Conservation (phyloP, 176 grass and related monocot genomes). For the Ensete ventricosum region DNA sequence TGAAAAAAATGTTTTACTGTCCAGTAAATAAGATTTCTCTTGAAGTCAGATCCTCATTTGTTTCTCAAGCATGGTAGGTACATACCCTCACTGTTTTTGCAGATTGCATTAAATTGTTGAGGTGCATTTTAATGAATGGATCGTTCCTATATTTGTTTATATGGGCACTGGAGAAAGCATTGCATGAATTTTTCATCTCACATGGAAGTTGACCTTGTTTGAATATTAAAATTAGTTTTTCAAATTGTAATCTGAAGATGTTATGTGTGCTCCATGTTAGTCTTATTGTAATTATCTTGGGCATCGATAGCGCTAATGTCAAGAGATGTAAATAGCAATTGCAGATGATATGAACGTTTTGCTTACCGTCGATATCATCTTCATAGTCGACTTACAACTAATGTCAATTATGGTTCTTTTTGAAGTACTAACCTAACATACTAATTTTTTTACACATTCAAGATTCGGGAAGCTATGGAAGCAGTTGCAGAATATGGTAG, state of each 20-base stretch:
- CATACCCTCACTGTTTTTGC: neutral
- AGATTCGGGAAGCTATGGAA: constrained; percentile 83
- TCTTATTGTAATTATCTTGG: neutral
- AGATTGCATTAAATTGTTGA: neutral
- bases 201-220: neutral
- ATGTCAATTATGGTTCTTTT: neutral
- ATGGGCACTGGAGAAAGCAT: neutral
- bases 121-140: neutral
- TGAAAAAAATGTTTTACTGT: neutral
- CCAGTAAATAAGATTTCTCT: neutral
- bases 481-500: constrained; percentile 65
- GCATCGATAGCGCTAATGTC: neutral
- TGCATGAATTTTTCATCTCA: neutral
- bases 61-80: neutral
- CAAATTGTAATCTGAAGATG: neutral
- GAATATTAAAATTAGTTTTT: neutral
- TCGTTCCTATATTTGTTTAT: neutral
- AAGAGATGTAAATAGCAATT: neutral
- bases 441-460: constrained; percentile 18
- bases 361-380: neutral
- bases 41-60: neutral
- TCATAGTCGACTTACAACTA: neutral
- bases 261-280: neutral
- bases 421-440: constrained; percentile 11
- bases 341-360: neutral